Evolutionary conservation across 257 asterid species (phyloP).

Genomic region (Datura wrightii): DNA sequence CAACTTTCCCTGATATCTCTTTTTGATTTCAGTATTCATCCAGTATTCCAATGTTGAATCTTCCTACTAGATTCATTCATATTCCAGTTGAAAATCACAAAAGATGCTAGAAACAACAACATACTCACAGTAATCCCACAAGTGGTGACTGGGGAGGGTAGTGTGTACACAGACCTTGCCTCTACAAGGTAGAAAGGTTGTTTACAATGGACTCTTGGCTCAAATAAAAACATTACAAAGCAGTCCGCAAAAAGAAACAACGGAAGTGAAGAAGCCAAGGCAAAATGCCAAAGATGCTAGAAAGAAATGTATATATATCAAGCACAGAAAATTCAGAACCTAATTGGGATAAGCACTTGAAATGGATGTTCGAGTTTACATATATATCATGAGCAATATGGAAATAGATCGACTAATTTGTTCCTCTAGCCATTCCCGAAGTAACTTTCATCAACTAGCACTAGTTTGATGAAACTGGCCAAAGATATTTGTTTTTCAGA

Average conservation of each 20-base stretch:
- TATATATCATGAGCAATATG: not conserved
- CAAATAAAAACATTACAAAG: too few relatives aligned
- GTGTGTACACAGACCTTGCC: too few relatives aligned
- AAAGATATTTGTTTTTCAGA: not conserved
- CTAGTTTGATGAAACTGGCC: not conserved
- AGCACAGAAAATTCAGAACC: not conserved
- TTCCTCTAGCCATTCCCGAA: not conserved
- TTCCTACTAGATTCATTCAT: not conserved
- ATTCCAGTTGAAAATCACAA: not conserved
- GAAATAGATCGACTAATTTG: not conserved
- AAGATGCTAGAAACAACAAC: not conserved
- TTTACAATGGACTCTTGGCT: too few relatives aligned
- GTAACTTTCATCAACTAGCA: not conserved
- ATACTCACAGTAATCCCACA: too few relatives aligned
- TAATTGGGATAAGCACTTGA: too few relatives aligned
- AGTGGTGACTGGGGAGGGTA: too few relatives aligned
- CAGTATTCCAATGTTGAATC: not conserved
- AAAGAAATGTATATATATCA: not conserved
- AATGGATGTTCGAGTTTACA: not conserved
- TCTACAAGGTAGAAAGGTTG: too few relatives aligned
- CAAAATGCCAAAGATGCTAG: not conserved
- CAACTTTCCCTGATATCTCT: not conserved
- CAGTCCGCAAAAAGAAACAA: too few relatives aligned
- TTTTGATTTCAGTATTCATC: not conserved
- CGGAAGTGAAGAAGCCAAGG: too few relatives aligned